Conservation (phyloP, 371 early-diverging fungal genomes). For the Circinella minor region DNA sequence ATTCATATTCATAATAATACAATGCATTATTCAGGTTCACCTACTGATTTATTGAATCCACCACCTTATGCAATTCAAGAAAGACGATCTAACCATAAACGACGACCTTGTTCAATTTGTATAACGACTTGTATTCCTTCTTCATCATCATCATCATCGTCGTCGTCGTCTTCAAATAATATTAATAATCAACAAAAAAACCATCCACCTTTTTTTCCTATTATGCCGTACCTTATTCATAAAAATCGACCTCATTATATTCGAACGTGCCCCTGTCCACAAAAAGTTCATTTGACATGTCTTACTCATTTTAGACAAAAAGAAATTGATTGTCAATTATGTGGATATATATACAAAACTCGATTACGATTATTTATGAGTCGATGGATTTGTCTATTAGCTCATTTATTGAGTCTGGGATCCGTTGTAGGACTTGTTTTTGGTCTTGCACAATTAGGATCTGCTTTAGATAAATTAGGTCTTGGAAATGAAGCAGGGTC, state of each 20-base stretch:
- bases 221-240: slow-evolving; percentile 22
- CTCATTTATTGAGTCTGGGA: slow-evolving; percentile 33
- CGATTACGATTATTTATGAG: slow-evolving; percentile 20
- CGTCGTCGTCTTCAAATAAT: neutral
- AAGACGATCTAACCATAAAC: slow-evolving; percentile 16
- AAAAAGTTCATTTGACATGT: slow-evolving; percentile 34
- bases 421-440: slow-evolving; percentile 39
- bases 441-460: slow-evolving; percentile 40
- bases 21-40: slow-evolving; percentile 4
- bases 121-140: neutral
- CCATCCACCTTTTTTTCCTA: slow-evolving; percentile 1
- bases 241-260: slow-evolving; percentile 15
- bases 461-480: slow-evolving; percentile 36
- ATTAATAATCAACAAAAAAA: neutral
- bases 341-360: slow-evolving; percentile 30
- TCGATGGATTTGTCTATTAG: slow-evolving; percentile 18
- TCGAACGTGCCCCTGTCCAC: slow-evolving; percentile 22
- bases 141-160: too few relatives aligned
- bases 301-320: slow-evolving; percentile 12
- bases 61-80: slow-evolving; percentile 20
- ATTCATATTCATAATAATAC: too few relatives aligned
- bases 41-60: slow-evolving; percentile 13
- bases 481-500: slow-evolving; percentile 43
- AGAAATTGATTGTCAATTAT: slow-evolving; percentile 21
- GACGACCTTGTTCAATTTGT: slow-evolving; percentile 16